Base-by-base conservation (phyloP, 2,329 filamentous ascomycete genomes). In the Stachybotrys elegans region DNA sequence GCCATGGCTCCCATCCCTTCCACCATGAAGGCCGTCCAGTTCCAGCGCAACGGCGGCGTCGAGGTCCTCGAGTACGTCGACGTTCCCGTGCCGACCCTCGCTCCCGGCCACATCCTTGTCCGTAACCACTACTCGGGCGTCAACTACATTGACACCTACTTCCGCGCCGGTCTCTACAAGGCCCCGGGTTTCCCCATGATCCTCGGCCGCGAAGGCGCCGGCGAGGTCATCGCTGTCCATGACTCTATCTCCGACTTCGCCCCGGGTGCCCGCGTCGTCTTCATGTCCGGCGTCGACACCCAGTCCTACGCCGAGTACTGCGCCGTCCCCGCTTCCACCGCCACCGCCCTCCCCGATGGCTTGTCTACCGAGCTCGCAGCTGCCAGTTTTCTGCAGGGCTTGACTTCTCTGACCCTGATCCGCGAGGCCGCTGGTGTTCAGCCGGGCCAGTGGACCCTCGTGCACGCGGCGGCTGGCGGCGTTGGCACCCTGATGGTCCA, bases 121-220 rank as follows among this genome's bases (percentile, higher is more conserved):
- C 86, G 84, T 66, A 95, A 95, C 65, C 79, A 84, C 51, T 86
- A 79, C 60, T 75, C 85, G 40, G 91, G 90, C 47, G 72, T 95
- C 48, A 95, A 95, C 68, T 95, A 79, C 68, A 94, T 95, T 57
- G 91, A 95, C 66, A 95, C 72, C 31, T 95, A 95, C 69, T 94
- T 91, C 77, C 88, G 91, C 61, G 81, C 78, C 12, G 91, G 91
- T 11, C 78, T 95, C 41, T 95, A 95, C 72, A 70, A 74, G 11
- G 70, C 82, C 1, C 75, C 85, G 1, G 36, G 47, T 2, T 81
- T 86, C 55, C 91, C 90, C 5, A 77, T 86, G 55, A 82, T 84
- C 41, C 83, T 92, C 17, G 90, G 91, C 49, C 84, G 85, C 56
- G 91, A 96, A 70, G 87, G 76, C 47, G 77, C 81, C 46, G 90